Conservation (phyloP, 1,139 yeast genomes). For the Candida gigantensis region DNA sequence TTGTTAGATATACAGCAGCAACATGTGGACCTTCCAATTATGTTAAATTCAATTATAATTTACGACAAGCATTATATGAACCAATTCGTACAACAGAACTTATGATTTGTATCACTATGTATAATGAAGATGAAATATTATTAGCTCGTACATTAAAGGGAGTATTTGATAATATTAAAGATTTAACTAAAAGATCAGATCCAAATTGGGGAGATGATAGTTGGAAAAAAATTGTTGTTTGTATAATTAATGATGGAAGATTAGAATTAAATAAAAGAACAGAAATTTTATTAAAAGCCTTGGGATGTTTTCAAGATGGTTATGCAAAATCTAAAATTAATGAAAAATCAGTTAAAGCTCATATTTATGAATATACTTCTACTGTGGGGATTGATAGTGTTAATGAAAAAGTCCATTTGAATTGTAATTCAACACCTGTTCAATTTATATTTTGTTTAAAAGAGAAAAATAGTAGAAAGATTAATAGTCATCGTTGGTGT, state of each 20-base stretch:
- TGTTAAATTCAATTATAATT: conserved; percentile 53
- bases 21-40: conserved; percentile 78
- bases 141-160: conserved; percentile 77
- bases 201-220: conserved; percentile 77
- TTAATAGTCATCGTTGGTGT: conserved; percentile 85
- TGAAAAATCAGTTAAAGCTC: conserved; percentile 67
- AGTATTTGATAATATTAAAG: conserved; percentile 69
- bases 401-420: conserved; percentile 54
- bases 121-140: conserved; percentile 74
- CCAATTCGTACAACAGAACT: conserved; percentile 73
- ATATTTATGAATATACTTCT: conserved; percentile 78
- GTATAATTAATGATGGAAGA: conserved; percentile 79
- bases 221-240: conserved; percentile 78
- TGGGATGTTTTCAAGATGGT: conserved; percentile 81
- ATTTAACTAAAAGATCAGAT: conserved; percentile 57
- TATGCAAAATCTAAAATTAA: conserved; percentile 78
- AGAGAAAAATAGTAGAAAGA: conserved; percentile 72
- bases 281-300: conserved; percentile 63
- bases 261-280: conserved; percentile 66
- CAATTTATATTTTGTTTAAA: conserved; percentile 77
- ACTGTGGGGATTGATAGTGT: conserved; percentile 72
- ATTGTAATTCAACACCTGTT: conserved; percentile 64
- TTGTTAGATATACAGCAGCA: conserved; percentile 79
- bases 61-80: conserved; percentile 66
- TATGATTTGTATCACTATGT: conserved; percentile 75